A percentile compares a stretch with the other conserved stretches of the same genome.
Conservation (phyloP, 176 grass and related monocot species). For the Lolium multiflorum region DNA sequence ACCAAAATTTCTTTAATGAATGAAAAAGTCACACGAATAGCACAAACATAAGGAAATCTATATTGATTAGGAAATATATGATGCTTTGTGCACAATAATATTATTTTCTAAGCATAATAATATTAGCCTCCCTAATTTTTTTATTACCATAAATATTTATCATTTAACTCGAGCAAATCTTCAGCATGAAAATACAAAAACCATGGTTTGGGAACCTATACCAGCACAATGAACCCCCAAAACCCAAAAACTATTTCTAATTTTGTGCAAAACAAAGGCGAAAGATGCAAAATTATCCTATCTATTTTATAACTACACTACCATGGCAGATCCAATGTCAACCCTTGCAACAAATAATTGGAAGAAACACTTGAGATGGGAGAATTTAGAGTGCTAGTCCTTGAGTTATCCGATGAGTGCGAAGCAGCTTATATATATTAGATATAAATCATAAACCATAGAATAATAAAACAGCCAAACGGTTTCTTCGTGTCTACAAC, state of each 20-base stretch:
- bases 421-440: background rate
- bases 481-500: background rate
- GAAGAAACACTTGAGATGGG: background rate
- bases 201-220: background rate
- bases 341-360: background rate
- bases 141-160: background rate
- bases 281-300: background rate
- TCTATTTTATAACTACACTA: background rate
- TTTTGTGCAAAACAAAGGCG: background rate
- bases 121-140: background rate
- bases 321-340: background rate
- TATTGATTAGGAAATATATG: no score
- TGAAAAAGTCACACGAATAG: no score
- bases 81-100: no score
- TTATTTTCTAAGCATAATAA: background rate
- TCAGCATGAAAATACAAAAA: background rate
- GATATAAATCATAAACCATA: background rate
- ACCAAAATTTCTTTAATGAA: background rate
- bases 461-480: background rate
- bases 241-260: background rate
- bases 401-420: background rate
- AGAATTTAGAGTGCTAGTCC: background rate
- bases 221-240: background rate
- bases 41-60: no score
- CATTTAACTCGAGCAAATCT: background rate